Conservation (phyloP, 139 green algal genomes). For the Closterium sp. region DNA sequence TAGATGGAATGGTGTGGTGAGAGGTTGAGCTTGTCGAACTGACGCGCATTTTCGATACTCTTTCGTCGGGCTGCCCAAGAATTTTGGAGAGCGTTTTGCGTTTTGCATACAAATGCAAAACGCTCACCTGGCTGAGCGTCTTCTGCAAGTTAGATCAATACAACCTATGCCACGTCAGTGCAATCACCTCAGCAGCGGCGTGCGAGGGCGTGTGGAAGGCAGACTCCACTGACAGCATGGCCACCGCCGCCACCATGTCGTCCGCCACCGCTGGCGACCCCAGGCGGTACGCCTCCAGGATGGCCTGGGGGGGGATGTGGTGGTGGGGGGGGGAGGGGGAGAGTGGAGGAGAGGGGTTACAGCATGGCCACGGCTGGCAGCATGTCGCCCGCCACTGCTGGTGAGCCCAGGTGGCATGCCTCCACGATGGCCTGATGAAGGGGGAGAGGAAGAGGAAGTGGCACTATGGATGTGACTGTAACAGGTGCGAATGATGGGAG, state of each 20-base stretch:
- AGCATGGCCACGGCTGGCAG: conserved; percentile 90
- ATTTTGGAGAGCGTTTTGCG: too few species aligned
- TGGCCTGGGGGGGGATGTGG: neutral
- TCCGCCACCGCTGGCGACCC: neutral
- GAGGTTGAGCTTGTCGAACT: too few species aligned
- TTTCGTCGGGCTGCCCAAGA: too few species aligned
- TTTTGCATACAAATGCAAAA: too few species aligned
- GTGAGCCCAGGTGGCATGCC: neutral
- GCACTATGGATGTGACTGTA: too few species aligned
- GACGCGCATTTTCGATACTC: too few species aligned
- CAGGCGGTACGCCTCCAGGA: neutral
- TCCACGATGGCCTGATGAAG: neutral
- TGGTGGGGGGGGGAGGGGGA: too few species aligned
- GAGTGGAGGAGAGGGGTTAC: conserved; percentile 60
- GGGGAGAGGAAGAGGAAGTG: neutral
- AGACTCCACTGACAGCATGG: conserved; percentile 86
- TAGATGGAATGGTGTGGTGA: too few species aligned
- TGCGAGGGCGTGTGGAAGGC: conserved; percentile 88
- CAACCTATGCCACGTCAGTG: conserved; percentile 29
- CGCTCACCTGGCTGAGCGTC: too few species aligned
- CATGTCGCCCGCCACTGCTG: conserved; percentile 61
- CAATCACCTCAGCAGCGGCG: neutral
- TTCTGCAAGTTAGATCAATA: too few species aligned
- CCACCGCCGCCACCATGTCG: conserved; percentile 84
- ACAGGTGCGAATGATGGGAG: too few species aligned